phyloP scores from a whole-genome alignment of 2,329 filamentous ascomycete genomes.

The Calonectria montana region DNA sequence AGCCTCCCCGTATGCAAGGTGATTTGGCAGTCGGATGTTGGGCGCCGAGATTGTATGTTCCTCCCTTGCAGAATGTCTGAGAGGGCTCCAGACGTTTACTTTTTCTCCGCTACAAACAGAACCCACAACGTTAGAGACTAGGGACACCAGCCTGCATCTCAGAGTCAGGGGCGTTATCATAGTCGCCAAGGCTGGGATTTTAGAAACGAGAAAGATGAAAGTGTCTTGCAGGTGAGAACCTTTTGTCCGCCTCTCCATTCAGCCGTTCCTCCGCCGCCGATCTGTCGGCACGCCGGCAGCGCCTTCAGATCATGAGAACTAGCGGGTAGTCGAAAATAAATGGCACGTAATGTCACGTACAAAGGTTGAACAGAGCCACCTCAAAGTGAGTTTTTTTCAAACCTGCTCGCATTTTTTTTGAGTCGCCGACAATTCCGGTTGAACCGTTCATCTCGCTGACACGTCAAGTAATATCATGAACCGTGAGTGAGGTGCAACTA shows the following conservation, averaged over 20 bases:
- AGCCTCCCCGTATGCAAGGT: neutral
- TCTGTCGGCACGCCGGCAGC: neutral
- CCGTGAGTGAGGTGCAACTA: neutral
- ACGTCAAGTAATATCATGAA: neutral
- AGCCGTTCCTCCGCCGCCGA: neutral
- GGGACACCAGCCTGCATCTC: neutral
- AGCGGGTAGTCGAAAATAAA: neutral
- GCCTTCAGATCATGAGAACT: neutral
- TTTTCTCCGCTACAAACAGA: neutral
- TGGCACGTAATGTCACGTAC: neutral
- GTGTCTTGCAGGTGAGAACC: neutral
- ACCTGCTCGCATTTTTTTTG: neutral
- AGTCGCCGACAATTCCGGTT: neutral
- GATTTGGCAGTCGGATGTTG: neutral
- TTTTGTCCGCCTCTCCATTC: neutral
- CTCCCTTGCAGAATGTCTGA: slow-evolving; percentile 14
- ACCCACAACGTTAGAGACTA: neutral
- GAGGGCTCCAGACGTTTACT: neutral
- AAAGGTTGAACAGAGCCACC: no score
- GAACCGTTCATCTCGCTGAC: neutral
- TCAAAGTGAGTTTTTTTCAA: neutral
- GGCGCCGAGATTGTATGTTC: neutral
- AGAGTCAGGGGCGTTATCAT: neutral
- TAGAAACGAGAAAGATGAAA: neutral
- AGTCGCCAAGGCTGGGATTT: neutral